Conservation (phyloP, 2,329 filamentous ascomycete species). For the Epichloe sp. region DNA sequence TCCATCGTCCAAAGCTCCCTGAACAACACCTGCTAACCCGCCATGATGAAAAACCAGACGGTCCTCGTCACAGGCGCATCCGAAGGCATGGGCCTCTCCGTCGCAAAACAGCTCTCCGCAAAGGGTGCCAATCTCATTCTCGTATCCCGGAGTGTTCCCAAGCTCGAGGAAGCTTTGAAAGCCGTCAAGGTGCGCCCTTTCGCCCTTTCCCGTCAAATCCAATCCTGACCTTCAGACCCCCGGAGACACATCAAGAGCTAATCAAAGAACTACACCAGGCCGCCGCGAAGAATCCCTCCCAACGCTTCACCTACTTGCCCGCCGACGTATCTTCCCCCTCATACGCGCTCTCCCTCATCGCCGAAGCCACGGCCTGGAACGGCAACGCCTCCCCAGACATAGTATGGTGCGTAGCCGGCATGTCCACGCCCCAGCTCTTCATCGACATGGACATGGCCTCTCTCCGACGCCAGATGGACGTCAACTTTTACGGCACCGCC, state of each 20-base stretch:
- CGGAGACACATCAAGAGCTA: neutral
- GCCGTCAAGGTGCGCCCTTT: slow-evolving; percentile 43
- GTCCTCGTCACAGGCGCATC: slow-evolving; percentile 83
- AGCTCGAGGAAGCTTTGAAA: slow-evolving; percentile 58
- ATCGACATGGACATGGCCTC: slow-evolving; percentile 55
- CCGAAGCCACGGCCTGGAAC: slow-evolving; percentile 70
- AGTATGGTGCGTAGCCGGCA: slow-evolving; percentile 82
- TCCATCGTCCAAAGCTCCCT: neutral
- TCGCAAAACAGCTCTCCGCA: slow-evolving; percentile 58
- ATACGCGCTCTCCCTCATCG: slow-evolving; percentile 58
- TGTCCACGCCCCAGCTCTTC: slow-evolving; percentile 62
- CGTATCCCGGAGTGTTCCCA: slow-evolving; percentile 62
- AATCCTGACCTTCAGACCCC: too few relatives aligned
- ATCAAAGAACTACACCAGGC: slow-evolving; percentile 29
- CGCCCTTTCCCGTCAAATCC: neutral
- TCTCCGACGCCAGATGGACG: slow-evolving; percentile 71
- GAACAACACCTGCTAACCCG: slow-evolving; percentile 1
- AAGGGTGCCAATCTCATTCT: slow-evolving; percentile 83
- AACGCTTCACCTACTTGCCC: slow-evolving; percentile 72
- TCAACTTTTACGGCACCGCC: slow-evolving; percentile 75
- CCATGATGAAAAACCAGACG: slow-evolving; percentile 41
- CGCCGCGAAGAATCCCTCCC: slow-evolving; percentile 51
- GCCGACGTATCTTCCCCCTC: slow-evolving; percentile 65
- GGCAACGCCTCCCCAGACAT: slow-evolving; percentile 59
- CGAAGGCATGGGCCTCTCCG: slow-evolving; percentile 76